Conservation (phyloP, 1,139 yeast species). For the Pichia sp. region DNA sequence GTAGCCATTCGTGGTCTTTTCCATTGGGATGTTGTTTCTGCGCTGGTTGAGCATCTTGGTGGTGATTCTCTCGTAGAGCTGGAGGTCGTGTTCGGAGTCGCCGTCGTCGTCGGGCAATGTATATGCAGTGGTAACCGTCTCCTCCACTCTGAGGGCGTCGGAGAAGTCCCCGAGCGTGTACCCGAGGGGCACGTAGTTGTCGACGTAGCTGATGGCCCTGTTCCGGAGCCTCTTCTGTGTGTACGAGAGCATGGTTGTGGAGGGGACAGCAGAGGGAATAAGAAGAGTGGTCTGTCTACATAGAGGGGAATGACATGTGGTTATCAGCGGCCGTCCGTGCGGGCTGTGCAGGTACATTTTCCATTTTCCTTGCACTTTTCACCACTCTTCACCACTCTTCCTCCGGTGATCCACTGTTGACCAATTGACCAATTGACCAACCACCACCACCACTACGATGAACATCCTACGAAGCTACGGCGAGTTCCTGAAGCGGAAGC, state of each 20-base stretch:
- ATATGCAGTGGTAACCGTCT: too few species aligned
- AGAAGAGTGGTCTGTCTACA: too few species aligned
- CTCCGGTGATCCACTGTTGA: too few species aligned
- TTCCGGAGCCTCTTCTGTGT: constrained; percentile 9
- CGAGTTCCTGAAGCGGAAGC: neutral
- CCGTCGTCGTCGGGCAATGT: constrained; percentile 8
- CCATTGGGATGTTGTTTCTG: constrained; percentile 5
- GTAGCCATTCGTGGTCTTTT: neutral
- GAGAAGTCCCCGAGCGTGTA: constrained; percentile 18
- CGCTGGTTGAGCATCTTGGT: constrained; percentile 9
- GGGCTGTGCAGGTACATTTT: too few species aligned
- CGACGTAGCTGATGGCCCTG: constrained; percentile 12
- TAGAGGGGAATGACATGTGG: too few species aligned
- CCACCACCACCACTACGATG: too few species aligned
- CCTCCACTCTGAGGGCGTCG: constrained; percentile 3
- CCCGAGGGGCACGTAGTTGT: constrained; percentile 19
- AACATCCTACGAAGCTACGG: neutral
- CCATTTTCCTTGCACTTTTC: too few species aligned
- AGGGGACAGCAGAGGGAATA: too few species aligned
- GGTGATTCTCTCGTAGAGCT: constrained; percentile 5
- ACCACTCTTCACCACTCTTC: too few species aligned
- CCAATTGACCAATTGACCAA: too few species aligned
- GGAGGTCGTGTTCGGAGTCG: constrained; percentile 5
- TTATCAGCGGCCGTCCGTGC: too few species aligned
- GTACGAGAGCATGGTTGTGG: neutral